A percentile compares a stretch with the other conserved stretches of the same genome.
Evolutionary conservation across 805 yeast species (phyloP).

Genomic region (Komagataella kurtzmanii): DNA sequence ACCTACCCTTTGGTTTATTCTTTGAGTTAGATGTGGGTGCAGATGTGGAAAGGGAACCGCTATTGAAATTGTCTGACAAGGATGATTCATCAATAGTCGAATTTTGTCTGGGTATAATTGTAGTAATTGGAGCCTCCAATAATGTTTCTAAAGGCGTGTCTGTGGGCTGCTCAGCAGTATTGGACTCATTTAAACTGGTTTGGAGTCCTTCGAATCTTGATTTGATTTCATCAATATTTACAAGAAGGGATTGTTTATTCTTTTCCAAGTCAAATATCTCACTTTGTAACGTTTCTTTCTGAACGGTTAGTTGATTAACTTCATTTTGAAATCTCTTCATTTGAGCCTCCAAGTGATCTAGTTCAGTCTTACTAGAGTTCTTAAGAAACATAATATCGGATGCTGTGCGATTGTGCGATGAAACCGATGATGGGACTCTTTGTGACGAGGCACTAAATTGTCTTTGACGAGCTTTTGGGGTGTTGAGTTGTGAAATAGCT

Average conservation of each 20-base stretch:
- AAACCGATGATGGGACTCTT: neutral
- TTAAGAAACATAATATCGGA: neutral
- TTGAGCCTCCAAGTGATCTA: neutral
- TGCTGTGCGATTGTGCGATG: neutral
- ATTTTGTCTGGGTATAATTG: neutral
- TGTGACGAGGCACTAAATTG: neutral
- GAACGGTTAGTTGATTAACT: neutral
- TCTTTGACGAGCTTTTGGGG: neutral
- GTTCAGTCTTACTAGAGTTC: neutral
- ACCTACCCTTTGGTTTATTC: slow-evolving; percentile 14
- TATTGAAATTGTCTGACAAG: neutral
- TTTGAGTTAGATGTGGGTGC: slow-evolving; percentile 1
- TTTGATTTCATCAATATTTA: neutral
- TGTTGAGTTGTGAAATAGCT: neutral
- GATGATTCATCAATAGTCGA: neutral
- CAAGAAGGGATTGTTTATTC: neutral
- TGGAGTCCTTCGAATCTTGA: neutral
- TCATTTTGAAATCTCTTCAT: neutral
- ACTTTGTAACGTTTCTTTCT: neutral
- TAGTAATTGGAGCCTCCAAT: neutral
- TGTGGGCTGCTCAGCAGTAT: neutral
- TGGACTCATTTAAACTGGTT: neutral
- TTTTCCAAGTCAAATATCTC: neutral
- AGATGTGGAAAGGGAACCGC: neutral
- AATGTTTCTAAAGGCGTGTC: neutral